Evolutionary conservation across 139 green algal species (phyloP).

Genomic region (Chlorella sorokiniana): DNA sequence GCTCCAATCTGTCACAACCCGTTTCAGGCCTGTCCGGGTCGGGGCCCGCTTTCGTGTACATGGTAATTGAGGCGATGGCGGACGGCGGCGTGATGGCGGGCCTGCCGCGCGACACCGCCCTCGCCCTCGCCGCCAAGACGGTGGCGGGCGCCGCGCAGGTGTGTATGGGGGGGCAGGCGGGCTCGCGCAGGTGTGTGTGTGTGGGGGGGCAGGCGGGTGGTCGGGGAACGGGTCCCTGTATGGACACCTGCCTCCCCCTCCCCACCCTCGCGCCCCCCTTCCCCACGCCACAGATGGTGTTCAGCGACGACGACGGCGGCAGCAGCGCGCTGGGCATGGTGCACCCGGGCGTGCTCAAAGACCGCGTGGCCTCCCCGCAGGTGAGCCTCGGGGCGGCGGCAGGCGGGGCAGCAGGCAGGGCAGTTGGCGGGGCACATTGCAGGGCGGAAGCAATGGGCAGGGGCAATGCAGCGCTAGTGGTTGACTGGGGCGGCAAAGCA

Average conservation of each 20-base stretch:
- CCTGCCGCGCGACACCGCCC: slow-evolving; percentile 72
- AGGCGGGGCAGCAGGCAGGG: neutral
- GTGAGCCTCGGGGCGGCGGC: too few species aligned
- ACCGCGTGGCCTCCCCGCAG: slow-evolving; percentile 42
- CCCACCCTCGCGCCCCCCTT: neutral
- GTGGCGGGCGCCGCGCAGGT: slow-evolving; percentile 67
- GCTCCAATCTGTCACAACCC: neutral
- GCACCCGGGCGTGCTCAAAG: slow-evolving; percentile 79
- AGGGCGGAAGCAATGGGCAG: too few species aligned
- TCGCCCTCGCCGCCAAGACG: slow-evolving; percentile 78
- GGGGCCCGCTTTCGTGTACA: slow-evolving; percentile 94
- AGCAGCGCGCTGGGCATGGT: slow-evolving; percentile 33
- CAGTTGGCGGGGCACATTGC: too few species aligned
- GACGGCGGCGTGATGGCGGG: slow-evolving; percentile 79
- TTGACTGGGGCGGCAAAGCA: neutral
- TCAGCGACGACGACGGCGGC: slow-evolving; percentile 23
- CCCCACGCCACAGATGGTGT: slow-evolving; percentile 7
- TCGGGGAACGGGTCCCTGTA: too few species aligned
- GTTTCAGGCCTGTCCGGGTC: slow-evolving; percentile 72
- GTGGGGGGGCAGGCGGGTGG: too few species aligned
- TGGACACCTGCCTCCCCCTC: neutral
- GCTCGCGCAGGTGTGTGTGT: too few species aligned
- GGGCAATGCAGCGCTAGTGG: too few species aligned
- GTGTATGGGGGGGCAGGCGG: too few species aligned
- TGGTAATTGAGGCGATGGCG: slow-evolving; percentile 87